Base-by-base conservation (phyloP, 164 flowering plant species). In the Aristolochia contorta region DNA sequence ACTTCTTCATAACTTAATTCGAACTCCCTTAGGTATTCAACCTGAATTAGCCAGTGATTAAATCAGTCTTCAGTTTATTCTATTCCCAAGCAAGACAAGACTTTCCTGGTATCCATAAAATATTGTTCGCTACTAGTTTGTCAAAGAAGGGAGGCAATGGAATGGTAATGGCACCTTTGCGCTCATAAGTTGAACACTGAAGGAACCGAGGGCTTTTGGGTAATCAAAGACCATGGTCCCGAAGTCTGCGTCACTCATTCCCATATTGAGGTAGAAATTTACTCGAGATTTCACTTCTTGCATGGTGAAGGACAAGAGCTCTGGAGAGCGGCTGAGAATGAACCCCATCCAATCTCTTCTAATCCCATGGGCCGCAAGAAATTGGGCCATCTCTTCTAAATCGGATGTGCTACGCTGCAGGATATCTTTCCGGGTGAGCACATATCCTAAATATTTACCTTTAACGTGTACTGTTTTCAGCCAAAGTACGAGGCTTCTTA, bases 221-320 rank as follows among this genome's bases (percentile, higher is more conserved):
- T 63, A 89, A 65, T 87, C 96, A 65, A 77, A 87, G 47, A 89
- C 86, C 97, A 93, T 89, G 6, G 96, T 90, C 50, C 96, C 98
- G 74, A 93, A 93, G 71, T 89, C 97, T 58, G 74, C 79, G 67
- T 75, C 75, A 67, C 75, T 70, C 86, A 93, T 81, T 16, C 96
- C 92, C 96, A 93, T 76, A 67, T 78, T 76, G 69, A 81, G 55
- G 76, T 74, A 93, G 67, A 93, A 93, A 18, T 58, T 71, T 12
- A 78, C 83, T 10, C 89, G 96, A 25, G 79, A 57, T 68, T 59
- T 80, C 66, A 93, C 19, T 71, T 93, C 97, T 30, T 84, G 92
- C 63, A 83, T 72, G 77, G 68, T 75, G 65, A 60, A 75, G 21
- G 73, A 77, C 74, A 92, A 69, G 59, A 93, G 56, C 48, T 77